Base-by-base conservation (phyloP, 139 green algal genomes). In the Chlamydomonas sp. region DNA sequence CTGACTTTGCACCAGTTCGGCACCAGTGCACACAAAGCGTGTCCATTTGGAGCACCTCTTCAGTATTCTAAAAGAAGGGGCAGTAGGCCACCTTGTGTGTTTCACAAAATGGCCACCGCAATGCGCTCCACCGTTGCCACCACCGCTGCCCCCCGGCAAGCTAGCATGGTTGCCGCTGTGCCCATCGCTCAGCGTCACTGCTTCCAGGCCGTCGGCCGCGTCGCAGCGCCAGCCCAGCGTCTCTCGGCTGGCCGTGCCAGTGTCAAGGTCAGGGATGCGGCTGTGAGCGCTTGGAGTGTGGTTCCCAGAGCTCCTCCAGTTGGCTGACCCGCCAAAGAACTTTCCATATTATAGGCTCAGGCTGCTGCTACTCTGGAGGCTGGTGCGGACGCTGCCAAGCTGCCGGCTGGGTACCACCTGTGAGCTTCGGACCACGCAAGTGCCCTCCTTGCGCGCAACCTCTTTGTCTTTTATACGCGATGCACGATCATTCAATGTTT, bases 351-450 rank as follows among this genome's bases (percentile, higher is more conserved):
- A 2, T 20, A 86, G 82, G 49, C 79, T 86, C 14, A 80, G 71
- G 82, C 82, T 57, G 71, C 71, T 7, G 82, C 82, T 63, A 60
- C 71, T 5, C 20, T 72, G 60, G 82, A 86, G 5, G 69, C 82
- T 20, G 15, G 7, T 4, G n/a, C 60, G 77, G 82, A 86, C 59
- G 59, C 31, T 2, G 14, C 67, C n/a, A 60, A 60, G 72, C 79
- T 95, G 73, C 93, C 93, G 7, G 59, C 71, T 2, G 91, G 91
- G 58, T 95, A 93, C 79, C 91, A 95, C 76, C 93, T 89, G 93
- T 95, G 68, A 62, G 80, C 4, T 20, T 7, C 68, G 63, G 7
- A 16, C 60, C 61, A 59, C 9, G 12, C 6, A 5, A 3, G 18
- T 15, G 6, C 58, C 60, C 8, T 20, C 4, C 18, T 77, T 66